phyloP scores from a whole-genome alignment of 371 early-diverging fungal genomes.

The Haplosporangium sp. region DNA sequence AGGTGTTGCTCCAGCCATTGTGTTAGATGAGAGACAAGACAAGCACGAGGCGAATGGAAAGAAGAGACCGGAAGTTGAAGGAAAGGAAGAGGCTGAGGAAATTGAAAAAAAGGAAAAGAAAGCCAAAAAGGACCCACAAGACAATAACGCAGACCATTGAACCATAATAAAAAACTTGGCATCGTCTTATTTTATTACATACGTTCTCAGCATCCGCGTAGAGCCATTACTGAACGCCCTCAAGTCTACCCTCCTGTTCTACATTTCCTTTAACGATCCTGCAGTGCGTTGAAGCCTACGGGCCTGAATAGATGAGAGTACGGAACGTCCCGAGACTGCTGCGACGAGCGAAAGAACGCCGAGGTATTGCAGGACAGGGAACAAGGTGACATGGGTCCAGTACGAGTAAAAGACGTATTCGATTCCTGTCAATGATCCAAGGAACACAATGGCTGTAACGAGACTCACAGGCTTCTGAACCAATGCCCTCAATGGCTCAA shows the following conservation, averaged over 20 bases:
- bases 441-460: slow-evolving; percentile 65
- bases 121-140: neutral
- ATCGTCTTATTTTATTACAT: no score
- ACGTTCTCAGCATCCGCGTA: no score
- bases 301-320: slow-evolving; percentile 60
- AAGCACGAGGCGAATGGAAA: neutral
- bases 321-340: slow-evolving; percentile 70
- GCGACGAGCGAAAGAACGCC: slow-evolving; percentile 63
- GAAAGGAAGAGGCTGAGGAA: neutral
- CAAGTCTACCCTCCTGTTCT: neutral
- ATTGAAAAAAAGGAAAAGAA: slow-evolving; percentile 8
- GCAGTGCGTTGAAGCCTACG: slow-evolving; percentile 50
- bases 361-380: slow-evolving; percentile 76
- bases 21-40: neutral
- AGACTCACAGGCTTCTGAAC: slow-evolving; percentile 38
- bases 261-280: slow-evolving; percentile 25
- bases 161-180: no score
- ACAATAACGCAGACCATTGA: no score
- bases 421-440: slow-evolving; percentile 65
- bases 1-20: slow-evolving; percentile 29
- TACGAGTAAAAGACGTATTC: slow-evolving; percentile 74
- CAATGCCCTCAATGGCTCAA: slow-evolving; percentile 40
- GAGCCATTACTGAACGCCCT: no score
- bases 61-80: slow-evolving; percentile 1
- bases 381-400: slow-evolving; percentile 77